phyloP scores from a whole-genome alignment of 208 protist species.

The Trypanosoma lewisi region DNA sequence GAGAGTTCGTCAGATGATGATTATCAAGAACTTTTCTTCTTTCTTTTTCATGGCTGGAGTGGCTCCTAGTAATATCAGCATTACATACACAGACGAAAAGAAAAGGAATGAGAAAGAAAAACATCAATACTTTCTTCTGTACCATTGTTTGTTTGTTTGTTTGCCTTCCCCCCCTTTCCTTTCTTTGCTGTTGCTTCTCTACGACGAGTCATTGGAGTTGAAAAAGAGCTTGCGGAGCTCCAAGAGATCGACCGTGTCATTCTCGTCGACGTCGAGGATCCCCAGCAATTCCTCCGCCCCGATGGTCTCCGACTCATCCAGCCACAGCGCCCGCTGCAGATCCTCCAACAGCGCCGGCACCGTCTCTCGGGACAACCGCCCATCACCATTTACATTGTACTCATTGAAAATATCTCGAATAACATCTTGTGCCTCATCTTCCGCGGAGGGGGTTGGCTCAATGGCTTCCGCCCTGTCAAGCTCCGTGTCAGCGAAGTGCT shows the following conservation, averaged over 20 bases:
- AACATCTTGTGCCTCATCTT: slow-evolving; percentile 31
- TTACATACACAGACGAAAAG: slow-evolving; percentile 19
- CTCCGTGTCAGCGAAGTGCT: slow-evolving; percentile 8
- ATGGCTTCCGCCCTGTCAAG: slow-evolving; percentile 19
- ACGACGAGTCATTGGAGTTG: slow-evolving; percentile 24
- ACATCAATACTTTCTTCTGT: not conserved
- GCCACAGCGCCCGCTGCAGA: slow-evolving; percentile 39
- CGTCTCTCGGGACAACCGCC: slow-evolving; percentile 32
- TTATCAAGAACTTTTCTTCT: too few species aligned
- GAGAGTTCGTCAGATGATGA: too few species aligned
- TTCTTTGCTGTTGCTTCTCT: too few species aligned
- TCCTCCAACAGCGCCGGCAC: slow-evolving; percentile 61
- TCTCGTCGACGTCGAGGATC: slow-evolving; percentile 42
- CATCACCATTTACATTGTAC: slow-evolving; percentile 54
- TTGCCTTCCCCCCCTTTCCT: too few species aligned
- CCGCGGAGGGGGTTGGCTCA: slow-evolving; percentile 5
- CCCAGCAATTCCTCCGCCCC: slow-evolving; percentile 48
- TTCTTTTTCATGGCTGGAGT: not conserved
- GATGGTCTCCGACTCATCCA: slow-evolving; percentile 50
- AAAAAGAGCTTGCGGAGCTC: slow-evolving; percentile 75
- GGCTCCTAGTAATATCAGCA: not conserved
- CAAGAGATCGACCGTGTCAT: slow-evolving; percentile 52
- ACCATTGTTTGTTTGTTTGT: too few species aligned
- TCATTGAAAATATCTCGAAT: slow-evolving; percentile 52
- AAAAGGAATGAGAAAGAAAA: not conserved